These are phyloP conservation scores for Arthroderma sp. DNA, from an alignment of 2,329 filamentous ascomycete genomes.

Conservation along the genomic window DNA sequence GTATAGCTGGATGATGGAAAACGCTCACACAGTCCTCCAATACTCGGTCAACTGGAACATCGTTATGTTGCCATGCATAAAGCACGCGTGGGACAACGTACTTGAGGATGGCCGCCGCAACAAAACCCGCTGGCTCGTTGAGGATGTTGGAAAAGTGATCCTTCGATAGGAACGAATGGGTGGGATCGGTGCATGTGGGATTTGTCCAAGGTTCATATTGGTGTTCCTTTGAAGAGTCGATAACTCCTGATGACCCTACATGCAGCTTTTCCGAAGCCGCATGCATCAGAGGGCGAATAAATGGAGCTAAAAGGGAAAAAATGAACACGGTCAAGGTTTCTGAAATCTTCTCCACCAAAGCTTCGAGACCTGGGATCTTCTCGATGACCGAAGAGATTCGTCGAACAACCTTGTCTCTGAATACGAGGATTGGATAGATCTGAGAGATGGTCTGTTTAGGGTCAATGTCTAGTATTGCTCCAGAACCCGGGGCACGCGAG, in stretches of 20 bases:
- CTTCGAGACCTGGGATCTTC: conserved; percentile 81
- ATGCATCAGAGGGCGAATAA: conserved; percentile 81
- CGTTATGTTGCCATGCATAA: conserved; percentile 84
- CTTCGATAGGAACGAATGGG: conserved; percentile 71
- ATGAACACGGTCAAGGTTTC: conserved; percentile 89
- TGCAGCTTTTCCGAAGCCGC: conserved; percentile 75
- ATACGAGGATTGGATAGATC: conserved; percentile 90
- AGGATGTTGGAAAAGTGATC: conserved; percentile 72
- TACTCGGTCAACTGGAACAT: conserved; percentile 70
- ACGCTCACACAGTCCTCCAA: conserved; percentile 65
- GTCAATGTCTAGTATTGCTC: conserved; percentile 54
- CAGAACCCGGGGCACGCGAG: conserved; percentile 1
- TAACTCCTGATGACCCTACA: conserved; percentile 62
- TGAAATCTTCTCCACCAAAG: conserved; percentile 82
- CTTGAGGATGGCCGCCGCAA: conserved; percentile 64
- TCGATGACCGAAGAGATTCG: conserved; percentile 72
- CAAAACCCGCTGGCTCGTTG: conserved; percentile 61
- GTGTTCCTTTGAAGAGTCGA: conserved; percentile 54
- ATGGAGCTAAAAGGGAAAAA: conserved; percentile 78
- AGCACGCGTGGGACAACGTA: conserved; percentile 79
- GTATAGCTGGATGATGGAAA: conserved; percentile 82
- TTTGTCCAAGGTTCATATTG: conserved; percentile 74
- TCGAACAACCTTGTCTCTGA: conserved; percentile 86
- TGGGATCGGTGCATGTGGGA: conserved; percentile 60
- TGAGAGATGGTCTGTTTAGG: conserved; percentile 61